Evolutionary conservation across 2,329 filamentous ascomycete genomes (phyloP).

Genomic region (Zasmidium citrigriseum): DNA sequence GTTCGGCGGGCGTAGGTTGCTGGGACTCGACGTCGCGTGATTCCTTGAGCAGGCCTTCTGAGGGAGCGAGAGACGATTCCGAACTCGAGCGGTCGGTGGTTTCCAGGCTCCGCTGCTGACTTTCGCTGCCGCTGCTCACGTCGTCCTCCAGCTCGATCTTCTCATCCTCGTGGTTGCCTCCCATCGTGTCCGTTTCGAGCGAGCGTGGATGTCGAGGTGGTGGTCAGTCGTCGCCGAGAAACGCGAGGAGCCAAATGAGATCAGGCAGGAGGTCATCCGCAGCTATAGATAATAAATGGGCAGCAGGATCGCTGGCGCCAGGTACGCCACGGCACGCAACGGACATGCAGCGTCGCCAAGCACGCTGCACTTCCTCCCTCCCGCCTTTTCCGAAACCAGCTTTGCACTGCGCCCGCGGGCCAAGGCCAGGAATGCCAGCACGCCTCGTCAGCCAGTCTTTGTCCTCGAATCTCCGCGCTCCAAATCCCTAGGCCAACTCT

Average conservation of each 20-base stretch:
- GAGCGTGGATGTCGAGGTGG: not conserved
- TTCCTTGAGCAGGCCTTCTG: constrained; percentile 38
- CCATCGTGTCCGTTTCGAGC: not conserved
- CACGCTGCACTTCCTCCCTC: too few species aligned
- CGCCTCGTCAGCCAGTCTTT: too few species aligned
- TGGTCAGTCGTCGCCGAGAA: not conserved
- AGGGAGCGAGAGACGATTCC: not conserved
- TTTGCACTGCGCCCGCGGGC: too few species aligned
- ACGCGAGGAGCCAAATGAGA: not conserved
- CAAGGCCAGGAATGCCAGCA: too few species aligned
- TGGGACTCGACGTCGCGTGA: constrained; percentile 37
- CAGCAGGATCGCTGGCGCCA: not conserved
- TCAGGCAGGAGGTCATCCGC: not conserved
- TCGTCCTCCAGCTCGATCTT: not conserved
- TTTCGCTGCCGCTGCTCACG: not conserved
- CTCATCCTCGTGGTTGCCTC: not conserved
- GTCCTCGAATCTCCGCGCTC: too few species aligned
- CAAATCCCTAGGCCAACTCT: too few species aligned
- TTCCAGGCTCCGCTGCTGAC: not conserved
- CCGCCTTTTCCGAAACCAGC: too few species aligned
- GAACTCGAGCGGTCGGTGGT: constrained; percentile 47
- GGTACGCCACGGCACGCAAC: not conserved
- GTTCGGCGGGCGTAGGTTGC: constrained; percentile 18
- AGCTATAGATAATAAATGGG: too few species aligned
- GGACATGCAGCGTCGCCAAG: not conserved